phyloP scores from a whole-genome alignment of 768 basidiomycete genomes.

The Collybia mongolica region DNA sequence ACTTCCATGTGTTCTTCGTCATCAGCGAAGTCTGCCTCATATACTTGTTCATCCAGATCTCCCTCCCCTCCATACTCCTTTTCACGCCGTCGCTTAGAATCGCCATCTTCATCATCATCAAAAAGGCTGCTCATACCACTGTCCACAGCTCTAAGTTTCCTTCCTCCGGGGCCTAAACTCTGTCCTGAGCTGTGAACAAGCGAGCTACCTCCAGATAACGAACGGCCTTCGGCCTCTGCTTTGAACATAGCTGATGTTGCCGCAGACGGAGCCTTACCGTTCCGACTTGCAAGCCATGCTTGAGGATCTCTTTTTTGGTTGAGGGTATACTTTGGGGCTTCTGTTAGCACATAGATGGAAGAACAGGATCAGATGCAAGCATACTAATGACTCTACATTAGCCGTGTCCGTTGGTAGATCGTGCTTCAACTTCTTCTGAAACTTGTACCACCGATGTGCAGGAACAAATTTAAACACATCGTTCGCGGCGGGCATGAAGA shows the following conservation, averaged over 20 bases:
- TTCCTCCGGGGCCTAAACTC: constrained; percentile 69
- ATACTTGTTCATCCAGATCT: constrained; percentile 79
- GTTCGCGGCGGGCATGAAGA: constrained; percentile 82
- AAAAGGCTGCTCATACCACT: constrained; percentile 60
- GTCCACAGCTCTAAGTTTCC: constrained; percentile 66
- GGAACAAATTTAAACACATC: constrained; percentile 88
- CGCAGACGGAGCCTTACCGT: constrained; percentile 57
- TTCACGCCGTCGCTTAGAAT: constrained; percentile 42
- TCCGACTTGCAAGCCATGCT: constrained; percentile 66
- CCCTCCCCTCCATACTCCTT: constrained; percentile 74
- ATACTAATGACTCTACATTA: constrained; percentile 65
- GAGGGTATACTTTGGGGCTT: constrained; percentile 38
- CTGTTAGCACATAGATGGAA: constrained; percentile 11
- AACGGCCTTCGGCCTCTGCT: constrained; percentile 51
- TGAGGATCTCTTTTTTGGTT: constrained; percentile 77
- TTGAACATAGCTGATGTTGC: constrained; percentile 72
- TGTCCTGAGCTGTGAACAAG: constrained; percentile 49
- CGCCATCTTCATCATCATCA: constrained; percentile 66
- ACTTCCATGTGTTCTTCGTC: constrained; percentile 79
- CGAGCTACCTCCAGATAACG: constrained; percentile 38
- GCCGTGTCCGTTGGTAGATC: constrained; percentile 65
- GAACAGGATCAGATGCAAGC: constrained; percentile 17
- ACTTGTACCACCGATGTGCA: constrained; percentile 89
- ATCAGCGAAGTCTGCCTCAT: constrained; percentile 83
- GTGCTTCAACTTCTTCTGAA: constrained; percentile 81